Conservation (phyloP, 306 rosid genomes). For the Castanospermum australe region DNA sequence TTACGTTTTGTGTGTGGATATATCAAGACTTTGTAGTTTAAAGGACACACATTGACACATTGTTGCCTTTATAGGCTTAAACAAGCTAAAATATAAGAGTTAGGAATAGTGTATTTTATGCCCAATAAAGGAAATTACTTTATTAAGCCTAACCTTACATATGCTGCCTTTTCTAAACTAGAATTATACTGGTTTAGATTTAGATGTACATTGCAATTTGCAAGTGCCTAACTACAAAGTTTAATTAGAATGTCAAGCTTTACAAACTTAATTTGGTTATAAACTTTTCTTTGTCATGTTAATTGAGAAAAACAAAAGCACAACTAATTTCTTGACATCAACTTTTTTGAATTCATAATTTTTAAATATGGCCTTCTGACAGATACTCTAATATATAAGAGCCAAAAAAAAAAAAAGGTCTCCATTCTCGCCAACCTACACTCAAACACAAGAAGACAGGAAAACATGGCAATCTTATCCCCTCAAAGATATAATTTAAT, state of each 20-base stretch:
- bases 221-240: not conserved
- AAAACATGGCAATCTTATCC: not conserved
- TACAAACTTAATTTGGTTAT: too few relatives aligned
- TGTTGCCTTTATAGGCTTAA: too few relatives aligned
- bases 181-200: not conserved
- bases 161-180: not conserved
- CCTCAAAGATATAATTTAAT: not conserved
- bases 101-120: not conserved
- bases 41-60: too few relatives aligned
- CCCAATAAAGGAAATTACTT: not conserved
- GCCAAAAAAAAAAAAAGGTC: not conserved
- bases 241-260: too few relatives aligned
- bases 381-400: too few relatives aligned
- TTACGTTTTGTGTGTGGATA: too few relatives aligned
- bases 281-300: too few relatives aligned
- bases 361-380: not conserved
- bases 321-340: too few relatives aligned
- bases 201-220: not conserved
- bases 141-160: not conserved
- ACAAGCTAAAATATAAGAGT: not conserved
- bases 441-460: not conserved
- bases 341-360: too few relatives aligned
- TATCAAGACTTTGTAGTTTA: too few relatives aligned
- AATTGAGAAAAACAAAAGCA: too few relatives aligned
- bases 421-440: not conserved